Base-by-base conservation (phyloP, 2,329 filamentous ascomycete genomes). In the Bertia moriformis region DNA sequence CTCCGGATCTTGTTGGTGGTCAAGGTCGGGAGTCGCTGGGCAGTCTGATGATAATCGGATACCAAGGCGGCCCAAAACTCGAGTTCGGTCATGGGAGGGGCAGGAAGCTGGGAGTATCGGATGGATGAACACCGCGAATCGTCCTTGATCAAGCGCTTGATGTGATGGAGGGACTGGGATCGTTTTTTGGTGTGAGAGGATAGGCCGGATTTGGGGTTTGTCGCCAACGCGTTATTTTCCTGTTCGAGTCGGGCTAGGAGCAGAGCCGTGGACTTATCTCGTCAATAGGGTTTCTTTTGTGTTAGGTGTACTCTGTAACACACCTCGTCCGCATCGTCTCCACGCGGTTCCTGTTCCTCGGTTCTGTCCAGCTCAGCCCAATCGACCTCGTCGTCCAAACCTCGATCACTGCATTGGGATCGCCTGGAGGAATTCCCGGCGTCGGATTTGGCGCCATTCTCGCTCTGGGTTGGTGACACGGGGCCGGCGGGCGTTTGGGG, bases 21-120 rank as follows among this genome's bases (percentile, higher is more conserved):
- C 44, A 98, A 65, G 1, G 88, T 96, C 0, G 91, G 91, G 18
- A 98, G 66, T 37, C 87, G 76, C 46, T 89, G 82, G 2, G 88
- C 89, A 0, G 91, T 95, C 54, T 89, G 83, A 37, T 85, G 80
- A 53, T 96, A 96, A 59, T 98, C 89, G 53, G 91, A 83, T 41
- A 96, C 91, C 22, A 98, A 70, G 3, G 89, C 91, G 37, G 87
- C 84, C 68, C 93, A 98, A 57, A 98, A 98, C 49, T 98, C 91
- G 42, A 96, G 75, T 54, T 98, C 89, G 2, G 91, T 98, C 88
- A 98, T 94, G 12, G 87, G 86, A 14, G 88, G 82, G 4, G 79
- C 83, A 7, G 85, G 83, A 1, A 94, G 65, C 57, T 86, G 79
- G 18, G 88, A 94, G 55, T 91, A 91, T 51, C 89, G 82, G 40